phyloP scores from a whole-genome alignment of 306 rosid genomes.

The Vigna angularis region DNA sequence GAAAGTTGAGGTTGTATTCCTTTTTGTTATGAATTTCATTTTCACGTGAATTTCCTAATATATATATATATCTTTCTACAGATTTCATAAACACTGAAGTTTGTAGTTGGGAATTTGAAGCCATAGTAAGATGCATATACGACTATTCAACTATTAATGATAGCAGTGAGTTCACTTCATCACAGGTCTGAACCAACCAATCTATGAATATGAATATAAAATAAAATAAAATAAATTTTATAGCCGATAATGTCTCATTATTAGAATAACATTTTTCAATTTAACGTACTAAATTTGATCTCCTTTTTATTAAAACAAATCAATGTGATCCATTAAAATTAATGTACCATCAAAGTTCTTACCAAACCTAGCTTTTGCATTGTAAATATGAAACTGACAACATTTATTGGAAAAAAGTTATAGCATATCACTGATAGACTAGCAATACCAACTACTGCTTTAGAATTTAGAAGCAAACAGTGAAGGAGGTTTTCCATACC shows the following conservation, averaged over 20 bases:
- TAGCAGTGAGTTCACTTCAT: not conserved
- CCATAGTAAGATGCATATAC: rapidly evolving
- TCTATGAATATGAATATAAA: not conserved
- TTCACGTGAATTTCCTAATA: not conserved
- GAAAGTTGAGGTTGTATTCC: not conserved
- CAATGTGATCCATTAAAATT: no score
- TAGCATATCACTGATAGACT: no score
- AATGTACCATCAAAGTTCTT: no score
- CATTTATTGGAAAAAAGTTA: no score
- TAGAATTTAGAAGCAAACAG: not conserved
- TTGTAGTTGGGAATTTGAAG: rapidly evolving
- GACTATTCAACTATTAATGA: no score
- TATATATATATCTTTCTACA: not conserved
- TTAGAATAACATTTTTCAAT: no score
- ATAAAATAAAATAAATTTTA: not conserved
- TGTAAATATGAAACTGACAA: no score
- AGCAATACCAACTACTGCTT: not conserved
- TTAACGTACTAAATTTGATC: no score
- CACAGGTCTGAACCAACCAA: not conserved
- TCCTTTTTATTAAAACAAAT: no score
- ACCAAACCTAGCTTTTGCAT: no score
- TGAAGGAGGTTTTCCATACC: not conserved
- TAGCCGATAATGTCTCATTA: no score
- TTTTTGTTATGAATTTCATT: not conserved
- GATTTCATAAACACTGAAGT: no score